phyloP scores from a whole-genome alignment of 2,329 filamentous ascomycete genomes.

The Sporothrix phasma region DNA sequence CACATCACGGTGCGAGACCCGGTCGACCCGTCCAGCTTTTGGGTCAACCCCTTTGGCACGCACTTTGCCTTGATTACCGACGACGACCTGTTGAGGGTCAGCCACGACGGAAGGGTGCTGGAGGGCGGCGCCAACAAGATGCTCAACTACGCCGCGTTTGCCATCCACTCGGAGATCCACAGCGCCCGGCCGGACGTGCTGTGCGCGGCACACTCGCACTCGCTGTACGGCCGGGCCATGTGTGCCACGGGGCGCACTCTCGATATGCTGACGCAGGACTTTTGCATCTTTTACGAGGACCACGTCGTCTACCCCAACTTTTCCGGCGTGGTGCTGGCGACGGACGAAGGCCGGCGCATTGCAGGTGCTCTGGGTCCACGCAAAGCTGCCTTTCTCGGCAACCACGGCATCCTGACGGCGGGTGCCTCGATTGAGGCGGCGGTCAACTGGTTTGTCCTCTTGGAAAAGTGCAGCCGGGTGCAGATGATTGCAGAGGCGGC shows the following conservation, averaged over 20 bases:
- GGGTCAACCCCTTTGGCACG: constrained; percentile 55
- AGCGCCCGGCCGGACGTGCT: constrained; percentile 43
- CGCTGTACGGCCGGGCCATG: constrained; percentile 47
- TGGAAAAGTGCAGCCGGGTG: constrained; percentile 39
- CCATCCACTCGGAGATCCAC: constrained; percentile 38
- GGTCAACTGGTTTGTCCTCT: constrained; percentile 44
- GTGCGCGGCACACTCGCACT: constrained; percentile 46
- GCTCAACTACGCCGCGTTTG: constrained; percentile 24
- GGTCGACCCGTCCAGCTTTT: constrained; percentile 49
- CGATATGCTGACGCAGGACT: constrained; percentile 57
- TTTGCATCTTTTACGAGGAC: constrained; percentile 49
- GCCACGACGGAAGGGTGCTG: constrained; percentile 49
- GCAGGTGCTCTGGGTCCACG: constrained; percentile 36
- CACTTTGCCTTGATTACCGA: constrained; percentile 52
- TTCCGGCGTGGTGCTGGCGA: constrained; percentile 42
- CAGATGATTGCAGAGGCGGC: constrained; percentile 49
- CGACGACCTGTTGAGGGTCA: constrained; percentile 54
- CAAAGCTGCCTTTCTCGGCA: constrained; percentile 44
- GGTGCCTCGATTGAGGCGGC: constrained; percentile 40
- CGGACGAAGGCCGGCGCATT: constrained; percentile 41
- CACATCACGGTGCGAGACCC: constrained; percentile 54
- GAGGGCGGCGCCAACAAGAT: constrained; percentile 40
- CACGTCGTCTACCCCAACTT: constrained; percentile 36
- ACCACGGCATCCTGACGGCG: constrained; percentile 45
- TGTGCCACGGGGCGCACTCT: constrained; percentile 50